Conservation (phyloP, 2,329 filamentous ascomycete genomes). For the Xylariales sp. region DNA sequence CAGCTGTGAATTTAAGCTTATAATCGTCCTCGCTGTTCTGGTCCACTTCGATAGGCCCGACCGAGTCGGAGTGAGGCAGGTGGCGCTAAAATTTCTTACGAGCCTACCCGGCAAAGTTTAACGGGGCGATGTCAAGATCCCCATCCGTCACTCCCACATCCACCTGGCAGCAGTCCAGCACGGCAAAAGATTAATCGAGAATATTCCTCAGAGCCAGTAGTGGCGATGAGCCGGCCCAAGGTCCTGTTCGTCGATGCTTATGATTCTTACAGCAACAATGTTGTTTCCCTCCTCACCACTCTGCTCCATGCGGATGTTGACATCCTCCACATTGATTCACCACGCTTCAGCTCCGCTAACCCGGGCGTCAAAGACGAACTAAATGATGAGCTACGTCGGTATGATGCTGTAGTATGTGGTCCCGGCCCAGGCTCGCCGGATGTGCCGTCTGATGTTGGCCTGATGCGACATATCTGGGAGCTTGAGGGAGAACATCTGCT, state of each 20-base stretch:
- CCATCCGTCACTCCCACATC: no score
- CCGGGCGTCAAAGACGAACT: slow-evolving; percentile 39
- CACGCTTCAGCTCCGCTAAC: slow-evolving; percentile 39
- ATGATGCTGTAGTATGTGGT: slow-evolving; percentile 84
- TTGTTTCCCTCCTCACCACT: slow-evolving; percentile 74
- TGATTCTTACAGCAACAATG: slow-evolving; percentile 96
- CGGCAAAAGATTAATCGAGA: no score
- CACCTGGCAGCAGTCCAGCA: no score
- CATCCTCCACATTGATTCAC: slow-evolving; percentile 68
- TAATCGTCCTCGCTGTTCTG: no score
- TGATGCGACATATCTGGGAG: slow-evolving; percentile 74
- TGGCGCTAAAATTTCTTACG: slow-evolving; percentile 6
- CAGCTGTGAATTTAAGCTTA: no score
- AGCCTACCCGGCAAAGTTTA: neutral
- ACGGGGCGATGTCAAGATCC: no score
- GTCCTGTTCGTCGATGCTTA: slow-evolving; percentile 94
- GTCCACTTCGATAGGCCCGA: neutral
- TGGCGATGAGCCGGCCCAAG: slow-evolving; percentile 28
- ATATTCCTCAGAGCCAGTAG: neutral
- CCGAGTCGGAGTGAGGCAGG: neutral
- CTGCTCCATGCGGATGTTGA: slow-evolving; percentile 64
- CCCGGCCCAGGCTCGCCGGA: slow-evolving; percentile 84
- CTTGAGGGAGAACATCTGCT: slow-evolving; percentile 55
- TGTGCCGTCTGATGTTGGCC: slow-evolving; percentile 70
- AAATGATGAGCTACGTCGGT: slow-evolving; percentile 49